phyloP scores from a whole-genome alignment of 1,284 basidiomycete species.

The Schizophyllum amplum region DNA sequence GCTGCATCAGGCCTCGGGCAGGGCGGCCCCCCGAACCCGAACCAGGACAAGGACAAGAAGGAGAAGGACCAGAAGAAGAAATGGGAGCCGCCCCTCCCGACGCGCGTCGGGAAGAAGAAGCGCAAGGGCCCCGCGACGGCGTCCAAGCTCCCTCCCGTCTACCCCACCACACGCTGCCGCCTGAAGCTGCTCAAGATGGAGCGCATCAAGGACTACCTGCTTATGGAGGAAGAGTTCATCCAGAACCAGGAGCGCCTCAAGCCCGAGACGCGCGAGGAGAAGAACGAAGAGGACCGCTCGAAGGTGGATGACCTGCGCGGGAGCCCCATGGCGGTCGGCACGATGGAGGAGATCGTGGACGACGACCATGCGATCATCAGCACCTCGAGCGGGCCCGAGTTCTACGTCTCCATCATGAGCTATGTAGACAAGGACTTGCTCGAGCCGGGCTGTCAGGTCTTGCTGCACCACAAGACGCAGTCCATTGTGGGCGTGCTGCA shows the following conservation, averaged over 20 bases:
- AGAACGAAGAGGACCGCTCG: slow-evolving; percentile 91
- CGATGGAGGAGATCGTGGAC: slow-evolving; percentile 98
- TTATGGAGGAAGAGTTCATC: slow-evolving; percentile 97
- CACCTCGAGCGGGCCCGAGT: slow-evolving; percentile 91
- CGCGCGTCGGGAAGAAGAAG: slow-evolving; percentile 94
- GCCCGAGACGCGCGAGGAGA: slow-evolving; percentile 85
- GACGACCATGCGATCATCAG: slow-evolving; percentile 99
- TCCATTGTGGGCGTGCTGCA: slow-evolving; percentile 93
- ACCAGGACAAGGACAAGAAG: slow-evolving; percentile 48
- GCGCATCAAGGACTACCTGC: slow-evolving; percentile 96
- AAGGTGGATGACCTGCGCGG: slow-evolving; percentile 94
- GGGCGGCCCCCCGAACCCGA: slow-evolving; percentile 37
- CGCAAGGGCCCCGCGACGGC: slow-evolving; percentile 86
- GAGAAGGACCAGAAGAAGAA: slow-evolving; percentile 85
- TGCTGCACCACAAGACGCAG: slow-evolving; percentile 96
- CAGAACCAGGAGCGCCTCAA: slow-evolving; percentile 90
- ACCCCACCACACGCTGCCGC: slow-evolving; percentile 92
- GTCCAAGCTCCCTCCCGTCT: slow-evolving; percentile 89
- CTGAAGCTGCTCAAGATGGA: slow-evolving; percentile 95
- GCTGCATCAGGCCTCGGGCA: slow-evolving; percentile 55
- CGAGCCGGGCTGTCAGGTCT: slow-evolving; percentile 93
- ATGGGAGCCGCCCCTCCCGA: slow-evolving; percentile 98
- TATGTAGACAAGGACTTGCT: slow-evolving; percentile 99
- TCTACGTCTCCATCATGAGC: slow-evolving; percentile 97
- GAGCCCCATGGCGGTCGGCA: slow-evolving; percentile 94